Evolutionary conservation across 371 early-diverging fungal genomes (phyloP).

Genomic region (Chytridiales sp.): DNA sequence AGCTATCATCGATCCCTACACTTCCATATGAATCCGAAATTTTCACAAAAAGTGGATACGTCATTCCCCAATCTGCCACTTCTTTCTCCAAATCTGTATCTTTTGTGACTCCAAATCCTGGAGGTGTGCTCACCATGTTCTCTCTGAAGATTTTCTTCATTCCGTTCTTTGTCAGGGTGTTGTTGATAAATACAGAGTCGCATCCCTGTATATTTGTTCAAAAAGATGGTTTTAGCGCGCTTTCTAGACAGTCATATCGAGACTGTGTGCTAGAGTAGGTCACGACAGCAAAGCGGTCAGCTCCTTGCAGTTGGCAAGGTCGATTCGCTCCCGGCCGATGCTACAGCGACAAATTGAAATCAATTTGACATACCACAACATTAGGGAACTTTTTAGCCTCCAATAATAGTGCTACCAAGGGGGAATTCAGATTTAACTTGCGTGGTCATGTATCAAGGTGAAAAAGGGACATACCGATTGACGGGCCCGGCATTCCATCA

Average conservation of each 20-base stretch:
- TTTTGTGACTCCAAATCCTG: slow-evolving; percentile 30
- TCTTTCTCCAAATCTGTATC: slow-evolving; percentile 21
- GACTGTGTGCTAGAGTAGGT: too few species aligned
- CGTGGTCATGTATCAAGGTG: too few species aligned
- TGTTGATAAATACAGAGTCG: slow-evolving; percentile 38
- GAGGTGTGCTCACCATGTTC: slow-evolving; percentile 33
- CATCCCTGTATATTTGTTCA: slow-evolving; percentile 20
- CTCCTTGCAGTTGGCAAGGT: too few species aligned
- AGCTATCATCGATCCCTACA: slow-evolving; percentile 33
- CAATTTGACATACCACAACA: neutral
- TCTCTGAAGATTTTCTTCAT: slow-evolving; percentile 40
- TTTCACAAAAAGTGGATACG: slow-evolving; percentile 39
- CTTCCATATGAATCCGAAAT: slow-evolving; percentile 37
- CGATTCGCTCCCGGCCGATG: too few species aligned
- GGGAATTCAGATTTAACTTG: too few species aligned
- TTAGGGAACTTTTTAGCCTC: too few species aligned
- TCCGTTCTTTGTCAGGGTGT: slow-evolving; percentile 40
- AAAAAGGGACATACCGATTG: slow-evolving; percentile 23
- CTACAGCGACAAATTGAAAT: too few species aligned
- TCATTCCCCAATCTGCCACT: slow-evolving; percentile 33
- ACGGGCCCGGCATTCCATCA: slow-evolving; percentile 41
- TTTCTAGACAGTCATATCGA: too few species aligned
- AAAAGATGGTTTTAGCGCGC: slow-evolving; percentile 1
- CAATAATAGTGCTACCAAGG: too few species aligned
- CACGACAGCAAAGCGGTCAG: too few species aligned